These are phyloP conservation scores for Nitzschia palea DNA, from an alignment of 108 stramenopile genomes.

Conservation along the genomic window DNA sequence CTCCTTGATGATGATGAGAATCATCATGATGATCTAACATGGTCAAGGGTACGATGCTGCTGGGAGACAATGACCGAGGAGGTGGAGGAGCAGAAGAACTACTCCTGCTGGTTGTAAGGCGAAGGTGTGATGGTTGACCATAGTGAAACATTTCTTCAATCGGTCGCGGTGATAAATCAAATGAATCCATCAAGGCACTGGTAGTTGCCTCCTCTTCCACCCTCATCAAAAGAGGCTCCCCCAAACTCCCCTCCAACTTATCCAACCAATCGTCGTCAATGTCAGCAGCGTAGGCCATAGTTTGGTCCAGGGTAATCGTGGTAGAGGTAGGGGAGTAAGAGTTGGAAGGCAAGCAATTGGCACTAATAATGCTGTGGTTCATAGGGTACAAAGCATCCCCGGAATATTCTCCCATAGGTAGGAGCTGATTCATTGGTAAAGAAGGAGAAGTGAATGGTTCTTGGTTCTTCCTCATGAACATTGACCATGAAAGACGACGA, in stretches of 20 bases:
- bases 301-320: background rate
- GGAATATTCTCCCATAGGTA: background rate
- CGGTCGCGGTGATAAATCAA: background rate
- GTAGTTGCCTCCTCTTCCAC: background rate
- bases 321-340: background rate
- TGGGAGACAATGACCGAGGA: no score
- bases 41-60: no score
- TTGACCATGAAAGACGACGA: no score
- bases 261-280: background rate
- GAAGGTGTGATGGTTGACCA: no score
- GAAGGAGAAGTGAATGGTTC: no score
- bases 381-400: background rate
- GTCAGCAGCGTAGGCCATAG: background rate
- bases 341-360: background rate
- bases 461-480: no score
- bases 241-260: background rate
- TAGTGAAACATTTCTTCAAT: conserved; percentile 14
- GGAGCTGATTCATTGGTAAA: background rate
- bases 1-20: no score
- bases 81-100: no score
- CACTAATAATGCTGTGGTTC: background rate
- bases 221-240: background rate
- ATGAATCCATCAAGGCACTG: background rate
- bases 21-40: no score
- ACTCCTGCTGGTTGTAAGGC: no score